A percentile compares a stretch with the other conserved stretches of the same genome.
Evolutionary conservation across 2,329 filamentous ascomycete genomes (phyloP).

Genomic region (Pyricularia grisea): DNA sequence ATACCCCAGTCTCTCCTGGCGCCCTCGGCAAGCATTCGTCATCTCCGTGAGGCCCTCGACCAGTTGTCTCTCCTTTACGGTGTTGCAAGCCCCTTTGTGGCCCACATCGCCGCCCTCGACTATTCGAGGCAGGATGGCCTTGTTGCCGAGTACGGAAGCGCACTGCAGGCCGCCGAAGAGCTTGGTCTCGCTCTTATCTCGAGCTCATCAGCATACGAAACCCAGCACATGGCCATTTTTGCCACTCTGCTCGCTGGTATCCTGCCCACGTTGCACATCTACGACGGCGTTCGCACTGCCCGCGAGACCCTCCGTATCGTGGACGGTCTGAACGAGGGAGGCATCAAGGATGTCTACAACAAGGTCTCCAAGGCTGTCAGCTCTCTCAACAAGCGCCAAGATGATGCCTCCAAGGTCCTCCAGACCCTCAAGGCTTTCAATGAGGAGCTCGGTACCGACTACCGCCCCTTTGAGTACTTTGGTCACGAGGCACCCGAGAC

Average conservation of each 20-base stretch:
- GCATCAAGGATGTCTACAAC: conserved; percentile 56
- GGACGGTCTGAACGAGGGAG: conserved; percentile 56
- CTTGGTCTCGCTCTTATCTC: conserved; percentile 79
- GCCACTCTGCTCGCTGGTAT: conserved; percentile 62
- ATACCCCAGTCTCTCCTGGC: conserved; percentile 87
- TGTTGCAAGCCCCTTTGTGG: conserved; percentile 85
- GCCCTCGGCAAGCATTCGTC: conserved; percentile 70
- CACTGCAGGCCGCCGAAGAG: conserved; percentile 77
- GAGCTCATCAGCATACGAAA: conserved; percentile 79
- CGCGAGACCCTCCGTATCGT: conserved; percentile 65
- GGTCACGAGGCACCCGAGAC: conserved; percentile 72
- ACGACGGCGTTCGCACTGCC: conserved; percentile 66
- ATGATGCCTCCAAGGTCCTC: conserved; percentile 60
- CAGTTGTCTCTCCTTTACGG: conserved; percentile 87
- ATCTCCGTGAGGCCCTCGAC: conserved; percentile 76
- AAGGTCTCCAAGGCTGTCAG: conserved; percentile 51
- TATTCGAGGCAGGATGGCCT: conserved; percentile 63
- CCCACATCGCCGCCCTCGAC: conserved; percentile 85
- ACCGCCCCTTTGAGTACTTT: conserved; percentile 87
- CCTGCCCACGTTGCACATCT: conserved; percentile 70
- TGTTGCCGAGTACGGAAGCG: conserved; percentile 77
- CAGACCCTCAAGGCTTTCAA: conserved; percentile 70
- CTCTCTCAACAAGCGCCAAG: conserved; percentile 57
- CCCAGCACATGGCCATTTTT: conserved; percentile 81
- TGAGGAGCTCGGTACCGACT: conserved; percentile 85